phyloP scores from a whole-genome alignment of 257 asterid genomes.

The Przewalskia tangutica region DNA sequence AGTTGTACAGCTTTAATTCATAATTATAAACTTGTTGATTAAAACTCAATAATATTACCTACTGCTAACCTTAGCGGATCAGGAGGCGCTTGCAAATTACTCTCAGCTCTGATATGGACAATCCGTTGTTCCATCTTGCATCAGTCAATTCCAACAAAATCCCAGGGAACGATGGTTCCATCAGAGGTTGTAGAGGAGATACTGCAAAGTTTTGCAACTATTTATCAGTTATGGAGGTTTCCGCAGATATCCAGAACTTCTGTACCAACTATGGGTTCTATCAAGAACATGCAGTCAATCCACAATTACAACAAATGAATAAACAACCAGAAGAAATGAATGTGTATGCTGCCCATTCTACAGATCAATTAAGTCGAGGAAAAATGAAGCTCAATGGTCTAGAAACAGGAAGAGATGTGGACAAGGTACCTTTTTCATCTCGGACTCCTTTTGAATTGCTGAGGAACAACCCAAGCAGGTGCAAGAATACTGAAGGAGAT shows the following conservation, averaged over 20 bases:
- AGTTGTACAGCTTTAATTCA: neutral
- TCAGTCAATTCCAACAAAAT: neutral
- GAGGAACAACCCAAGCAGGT: neutral
- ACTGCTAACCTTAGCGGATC: neutral
- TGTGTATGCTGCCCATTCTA: neutral
- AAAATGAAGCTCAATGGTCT: neutral
- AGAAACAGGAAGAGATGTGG: neutral
- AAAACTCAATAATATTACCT: neutral
- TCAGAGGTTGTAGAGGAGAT: neutral
- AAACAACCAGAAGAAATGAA: neutral
- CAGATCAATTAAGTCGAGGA: neutral
- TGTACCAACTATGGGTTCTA: slow-evolving; percentile 1
- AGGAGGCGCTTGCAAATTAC: neutral
- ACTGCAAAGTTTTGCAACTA: neutral
- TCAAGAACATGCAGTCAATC: slow-evolving; percentile 5
- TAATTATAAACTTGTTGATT: neutral
- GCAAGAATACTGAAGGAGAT: neutral
- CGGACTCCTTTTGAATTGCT: neutral
- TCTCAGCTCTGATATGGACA: slow-evolving; percentile 4
- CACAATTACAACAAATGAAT: neutral
- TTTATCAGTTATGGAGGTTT: neutral
- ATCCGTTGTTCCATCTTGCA: neutral
- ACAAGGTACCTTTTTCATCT: neutral
- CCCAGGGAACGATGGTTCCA: neutral
- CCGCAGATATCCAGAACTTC: neutral